phyloP scores from a whole-genome alignment of 2,329 filamentous ascomycete genomes.

The Nemania diffusa region DNA sequence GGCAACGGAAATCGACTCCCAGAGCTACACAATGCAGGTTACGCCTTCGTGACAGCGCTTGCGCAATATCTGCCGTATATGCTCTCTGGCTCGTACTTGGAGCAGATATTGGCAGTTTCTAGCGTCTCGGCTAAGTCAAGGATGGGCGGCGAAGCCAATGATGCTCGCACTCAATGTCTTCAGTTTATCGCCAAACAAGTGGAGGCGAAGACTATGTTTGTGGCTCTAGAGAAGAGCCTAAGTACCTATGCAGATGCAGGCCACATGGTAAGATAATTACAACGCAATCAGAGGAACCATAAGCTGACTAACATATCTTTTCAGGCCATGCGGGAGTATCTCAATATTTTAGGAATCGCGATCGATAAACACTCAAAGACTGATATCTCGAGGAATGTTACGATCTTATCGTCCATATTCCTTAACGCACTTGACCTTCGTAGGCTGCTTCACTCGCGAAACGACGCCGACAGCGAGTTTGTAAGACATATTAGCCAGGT shows the following conservation, averaged over 20 bases:
- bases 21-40: constrained; percentile 83
- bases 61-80: constrained; percentile 90
- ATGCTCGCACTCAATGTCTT: constrained; percentile 75
- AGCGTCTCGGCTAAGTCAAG: constrained; percentile 74
- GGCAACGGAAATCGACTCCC: constrained; percentile 62
- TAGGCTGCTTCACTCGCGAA: constrained; percentile 62
- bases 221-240: constrained; percentile 79
- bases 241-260: constrained; percentile 69
- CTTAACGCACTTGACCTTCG: constrained; percentile 72
- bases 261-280: constrained; percentile 63
- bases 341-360: constrained; percentile 75
- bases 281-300: neutral
- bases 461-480: constrained; percentile 55
- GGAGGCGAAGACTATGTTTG: constrained; percentile 79
- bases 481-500: constrained; percentile 65
- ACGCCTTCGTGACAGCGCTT: constrained; percentile 80
- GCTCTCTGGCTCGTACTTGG: constrained; percentile 79
- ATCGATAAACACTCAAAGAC: constrained; percentile 83
- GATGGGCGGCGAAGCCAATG: constrained; percentile 70
- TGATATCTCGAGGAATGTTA: constrained; percentile 78
- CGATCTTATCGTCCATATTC: constrained; percentile 73
- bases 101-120: constrained; percentile 76
- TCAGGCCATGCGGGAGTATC: constrained; percentile 74
- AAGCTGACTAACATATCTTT: constrained; percentile 47
- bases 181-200: constrained; percentile 80